Evolutionary conservation across 352 stramenopile genomes (phyloP).

Genomic region (Phytophthora pinifolia): DNA sequence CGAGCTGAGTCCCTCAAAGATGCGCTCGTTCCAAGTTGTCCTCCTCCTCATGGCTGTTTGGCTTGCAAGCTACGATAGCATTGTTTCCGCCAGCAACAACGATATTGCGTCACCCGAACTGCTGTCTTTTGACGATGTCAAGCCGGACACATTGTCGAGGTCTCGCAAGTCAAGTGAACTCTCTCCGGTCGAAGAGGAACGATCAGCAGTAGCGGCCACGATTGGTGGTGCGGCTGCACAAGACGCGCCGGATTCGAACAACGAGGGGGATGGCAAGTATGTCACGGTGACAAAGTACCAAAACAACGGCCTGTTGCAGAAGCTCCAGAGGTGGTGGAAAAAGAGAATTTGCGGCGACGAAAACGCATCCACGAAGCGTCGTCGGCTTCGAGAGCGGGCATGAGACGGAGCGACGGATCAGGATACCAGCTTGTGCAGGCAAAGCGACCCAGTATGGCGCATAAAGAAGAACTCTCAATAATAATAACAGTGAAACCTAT

Average conservation of each 20-base stretch:
- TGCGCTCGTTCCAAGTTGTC: slow-evolving; percentile 12
- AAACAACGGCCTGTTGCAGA: slow-evolving; percentile 19
- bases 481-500: slow-evolving; percentile 15
- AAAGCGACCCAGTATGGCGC: not conserved
- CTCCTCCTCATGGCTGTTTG: slow-evolving; percentile 4
- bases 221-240: slow-evolving; percentile 12
- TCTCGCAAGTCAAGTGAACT: not conserved
- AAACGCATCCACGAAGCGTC: slow-evolving; percentile 3
- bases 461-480: not conserved
- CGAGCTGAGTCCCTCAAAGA: not conserved
- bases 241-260: not conserved
- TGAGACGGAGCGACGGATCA: not conserved
- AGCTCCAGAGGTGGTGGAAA: slow-evolving; percentile 16
- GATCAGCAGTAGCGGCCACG: not conserved
- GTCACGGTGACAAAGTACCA: slow-evolving; percentile 18
- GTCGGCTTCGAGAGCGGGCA: slow-evolving; percentile 10
- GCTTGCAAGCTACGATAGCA: slow-evolving; percentile 6
- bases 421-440: not conserved
- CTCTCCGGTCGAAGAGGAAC: slow-evolving; percentile 4
- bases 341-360: not conserved
- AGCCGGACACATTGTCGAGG: not conserved
- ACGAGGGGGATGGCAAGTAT: not conserved
- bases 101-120: slow-evolving; percentile 3
- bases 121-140: slow-evolving; percentile 14
- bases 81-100: slow-evolving; percentile 5